A percentile compares a stretch with the other conserved stretches of the same genome.
These are phyloP conservation scores for Aspergillus jensenii DNA, from an alignment of 2,329 filamentous ascomycete species.

Conservation along the genomic window DNA sequence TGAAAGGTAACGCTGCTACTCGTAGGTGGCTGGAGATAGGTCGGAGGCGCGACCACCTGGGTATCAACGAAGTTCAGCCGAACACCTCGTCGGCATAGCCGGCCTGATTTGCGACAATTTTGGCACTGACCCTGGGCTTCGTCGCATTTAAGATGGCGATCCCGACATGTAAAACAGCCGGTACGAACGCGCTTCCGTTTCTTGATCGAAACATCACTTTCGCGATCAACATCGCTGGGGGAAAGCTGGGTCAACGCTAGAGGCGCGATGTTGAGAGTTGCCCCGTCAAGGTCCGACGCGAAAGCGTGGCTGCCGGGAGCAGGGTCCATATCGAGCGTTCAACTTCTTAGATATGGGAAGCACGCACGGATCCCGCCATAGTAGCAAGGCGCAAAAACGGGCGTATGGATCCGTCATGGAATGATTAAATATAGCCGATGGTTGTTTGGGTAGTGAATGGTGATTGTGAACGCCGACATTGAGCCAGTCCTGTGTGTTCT, in stretches of 20 bases:
- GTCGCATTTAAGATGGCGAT: conserved; percentile 89
- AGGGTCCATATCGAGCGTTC: background rate
- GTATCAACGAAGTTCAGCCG: conserved; percentile 90
- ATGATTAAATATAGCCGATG: background rate
- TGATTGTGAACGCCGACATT: background rate
- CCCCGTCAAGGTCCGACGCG: background rate
- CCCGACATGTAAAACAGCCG: conserved; percentile 85
- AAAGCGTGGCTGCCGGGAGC: background rate
- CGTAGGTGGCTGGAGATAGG: conserved; percentile 56
- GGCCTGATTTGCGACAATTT: conserved; percentile 86
- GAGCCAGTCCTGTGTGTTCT: background rate
- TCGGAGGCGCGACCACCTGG: conserved; percentile 67
- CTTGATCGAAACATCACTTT: conserved; percentile 25
- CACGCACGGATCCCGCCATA: background rate
- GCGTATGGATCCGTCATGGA: background rate
- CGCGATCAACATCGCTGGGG: conserved; percentile 20
- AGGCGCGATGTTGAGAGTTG: background rate
- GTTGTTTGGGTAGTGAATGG: background rate
- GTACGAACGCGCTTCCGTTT: conserved; percentile 88
- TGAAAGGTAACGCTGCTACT: conserved; percentile 76
- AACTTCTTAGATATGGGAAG: background rate
- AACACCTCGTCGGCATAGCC: conserved; percentile 81
- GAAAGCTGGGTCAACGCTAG: background rate
- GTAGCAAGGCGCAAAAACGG: background rate
- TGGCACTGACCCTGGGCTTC: conserved; percentile 66